Evolutionary conservation across 768 basidiomycete species (phyloP), one percentile per base, ranked within the genome.

Genomic region (Lentinus brumalis): DNA sequence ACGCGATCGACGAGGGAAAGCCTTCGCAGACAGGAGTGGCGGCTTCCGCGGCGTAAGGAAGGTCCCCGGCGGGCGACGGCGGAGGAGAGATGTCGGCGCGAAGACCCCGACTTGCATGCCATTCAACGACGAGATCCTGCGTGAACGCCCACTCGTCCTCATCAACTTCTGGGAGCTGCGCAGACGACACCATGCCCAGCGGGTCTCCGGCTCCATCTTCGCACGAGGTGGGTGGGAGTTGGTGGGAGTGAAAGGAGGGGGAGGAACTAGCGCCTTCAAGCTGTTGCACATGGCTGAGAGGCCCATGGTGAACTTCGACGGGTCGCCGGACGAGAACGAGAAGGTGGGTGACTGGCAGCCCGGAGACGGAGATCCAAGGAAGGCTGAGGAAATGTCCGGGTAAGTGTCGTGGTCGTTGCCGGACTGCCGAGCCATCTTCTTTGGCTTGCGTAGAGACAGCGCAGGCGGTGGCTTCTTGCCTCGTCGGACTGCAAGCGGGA

Each of bases 321-420:
- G 12, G n/a, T 57, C 60, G 9, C 42, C 30, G 14, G n/a, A 32
- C 7, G 60, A 42, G 14, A 61, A 42, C 21, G 72, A 69, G 40
- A 73, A 72, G 32, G 59, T 61, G 2, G 78, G 76, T 5, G 70
- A 72, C 63, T 73, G 72, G 21, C 67, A 56, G 7, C 35, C 35
- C 7, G 35, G 35, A 35, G 71, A 65, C 0, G 76, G 70, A 4
- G 78, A 76, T 14, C 78, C 76, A 14, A 74, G 70, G 68, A 80
- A 81, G 7, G 79, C 75, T 15, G 75, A 77, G 6, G 79, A 79
- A 14, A 81, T 76, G 53, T 74, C 74, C 21, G 79, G 79, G 57
- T 80, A 81, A 7, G 66, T 54, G 42, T 67, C 70, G 18, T 47
- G 10, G 10, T 53, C 71, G 32, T 15, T 16, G 10, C 21, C 26